phyloP scores from a whole-genome alignment of 192 early-diverging fungal genomes.

The Coemansia aciculifera region DNA sequence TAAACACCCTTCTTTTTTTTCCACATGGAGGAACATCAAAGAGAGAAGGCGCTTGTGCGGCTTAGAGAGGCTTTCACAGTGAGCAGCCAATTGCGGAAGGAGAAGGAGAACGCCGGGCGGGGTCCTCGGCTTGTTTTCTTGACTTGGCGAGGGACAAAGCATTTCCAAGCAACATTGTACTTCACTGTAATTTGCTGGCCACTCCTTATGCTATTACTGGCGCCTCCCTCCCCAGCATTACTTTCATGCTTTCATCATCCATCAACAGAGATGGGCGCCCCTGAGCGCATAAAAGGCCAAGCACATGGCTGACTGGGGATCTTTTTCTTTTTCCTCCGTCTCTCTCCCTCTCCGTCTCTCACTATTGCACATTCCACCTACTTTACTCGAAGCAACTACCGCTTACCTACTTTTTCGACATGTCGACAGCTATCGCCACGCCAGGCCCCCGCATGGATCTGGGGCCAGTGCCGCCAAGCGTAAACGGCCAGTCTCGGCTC shows the following conservation, averaged over 20 bases:
- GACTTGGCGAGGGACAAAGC: constrained; percentile 4
- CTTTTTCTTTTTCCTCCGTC: no score
- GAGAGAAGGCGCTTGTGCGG: background rate
- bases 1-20: background rate
- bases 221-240: background rate
- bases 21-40: background rate
- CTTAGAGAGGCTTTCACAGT: background rate
- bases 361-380: background rate
- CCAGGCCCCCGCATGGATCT: constrained; percentile 17
- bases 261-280: background rate
- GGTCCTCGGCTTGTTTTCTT: background rate
- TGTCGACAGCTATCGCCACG: constrained; percentile 19
- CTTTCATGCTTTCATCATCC: background rate
- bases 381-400: background rate
- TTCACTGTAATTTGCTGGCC: background rate
- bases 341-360: background rate
- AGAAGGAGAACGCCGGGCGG: background rate
- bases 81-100: constrained; percentile 12
- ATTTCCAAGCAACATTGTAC: background rate
- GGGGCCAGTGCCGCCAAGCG: background rate
- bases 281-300: constrained; percentile 1
- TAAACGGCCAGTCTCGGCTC: constrained; percentile 21
- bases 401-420: background rate
- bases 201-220: background rate
- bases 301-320: background rate